Conservation (phyloP, 192 early-diverging fungal species). For the Podila clonocystis region DNA sequence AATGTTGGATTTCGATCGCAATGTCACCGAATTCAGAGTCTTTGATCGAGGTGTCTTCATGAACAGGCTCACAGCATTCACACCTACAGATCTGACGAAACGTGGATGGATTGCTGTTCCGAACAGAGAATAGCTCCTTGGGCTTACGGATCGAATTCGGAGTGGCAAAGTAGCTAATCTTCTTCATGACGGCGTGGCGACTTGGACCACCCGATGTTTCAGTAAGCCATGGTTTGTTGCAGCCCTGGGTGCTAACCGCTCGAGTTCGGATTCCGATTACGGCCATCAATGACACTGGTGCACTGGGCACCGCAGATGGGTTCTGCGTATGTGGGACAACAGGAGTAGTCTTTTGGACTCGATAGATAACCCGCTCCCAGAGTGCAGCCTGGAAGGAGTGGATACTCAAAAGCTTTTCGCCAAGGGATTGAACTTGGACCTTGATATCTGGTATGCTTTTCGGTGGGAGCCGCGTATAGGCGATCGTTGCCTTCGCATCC, state of each 20-base stretch:
- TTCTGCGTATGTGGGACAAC: not conserved
- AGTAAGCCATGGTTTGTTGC: slow-evolving; percentile 2
- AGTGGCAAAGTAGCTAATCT: slow-evolving; percentile 2
- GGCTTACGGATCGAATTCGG: slow-evolving; percentile 9
- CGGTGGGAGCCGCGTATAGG: slow-evolving; percentile 10
- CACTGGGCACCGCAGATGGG: not conserved
- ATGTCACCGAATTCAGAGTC: slow-evolving; percentile 5
- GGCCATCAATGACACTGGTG: not conserved
- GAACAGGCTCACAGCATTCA: not conserved
- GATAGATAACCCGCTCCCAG: slow-evolving; percentile 11
- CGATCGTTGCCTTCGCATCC: slow-evolving; percentile 1
- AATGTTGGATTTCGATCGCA: slow-evolving; percentile 36
- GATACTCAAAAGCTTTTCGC: not conserved
- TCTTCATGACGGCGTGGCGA: not conserved
- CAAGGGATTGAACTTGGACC: not conserved
- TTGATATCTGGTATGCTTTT: slow-evolving; percentile 6
- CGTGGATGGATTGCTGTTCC: slow-evolving; percentile 25
- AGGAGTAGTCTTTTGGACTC: not conserved
- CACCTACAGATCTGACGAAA: not conserved
- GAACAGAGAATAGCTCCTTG: slow-evolving; percentile 6
- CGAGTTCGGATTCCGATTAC: slow-evolving; percentile 17
- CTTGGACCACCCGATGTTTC: not conserved
- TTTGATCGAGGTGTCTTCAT: not conserved
- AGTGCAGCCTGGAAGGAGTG: slow-evolving; percentile 8
- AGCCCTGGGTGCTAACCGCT: slow-evolving; percentile 2